These are phyloP conservation scores for Cystobasidium tubakii DNA, from an alignment of 768 basidiomycete genomes.

Conservation along the genomic window DNA sequence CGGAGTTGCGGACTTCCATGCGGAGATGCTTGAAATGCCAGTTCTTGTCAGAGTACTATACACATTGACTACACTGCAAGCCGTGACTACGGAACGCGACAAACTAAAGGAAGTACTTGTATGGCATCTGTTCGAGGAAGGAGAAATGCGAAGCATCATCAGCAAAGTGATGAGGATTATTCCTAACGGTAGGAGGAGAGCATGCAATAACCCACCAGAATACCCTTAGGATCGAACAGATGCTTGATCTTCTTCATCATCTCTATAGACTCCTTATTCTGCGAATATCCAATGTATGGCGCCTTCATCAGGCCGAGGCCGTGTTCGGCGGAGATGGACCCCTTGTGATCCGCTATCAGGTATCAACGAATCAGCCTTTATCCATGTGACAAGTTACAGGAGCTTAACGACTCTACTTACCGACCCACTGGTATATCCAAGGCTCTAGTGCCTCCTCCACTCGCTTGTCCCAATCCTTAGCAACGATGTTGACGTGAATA, in stretches of 20 bases:
- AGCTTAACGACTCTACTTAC: background rate
- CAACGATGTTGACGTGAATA: conserved; percentile 84
- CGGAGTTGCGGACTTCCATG: too few species aligned
- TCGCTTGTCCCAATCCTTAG: conserved; percentile 71
- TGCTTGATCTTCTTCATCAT: conserved; percentile 85
- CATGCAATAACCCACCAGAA: conserved; percentile 55
- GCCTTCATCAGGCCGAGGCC: conserved; percentile 96
- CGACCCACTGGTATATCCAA: conserved; percentile 68
- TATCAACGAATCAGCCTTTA: background rate
- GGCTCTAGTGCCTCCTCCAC: conserved; percentile 85
- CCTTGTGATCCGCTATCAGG: conserved; percentile 55
- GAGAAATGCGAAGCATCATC: background rate
- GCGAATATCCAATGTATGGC: conserved; percentile 79
- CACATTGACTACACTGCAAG: background rate
- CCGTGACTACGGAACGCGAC: background rate
- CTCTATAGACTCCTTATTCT: conserved; percentile 68
- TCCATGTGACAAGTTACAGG: too few species aligned
- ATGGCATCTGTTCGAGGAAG: conserved; percentile 22
- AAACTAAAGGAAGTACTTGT: conserved; percentile 31
- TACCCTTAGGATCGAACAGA: conserved; percentile 79
- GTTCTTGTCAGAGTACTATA: too few species aligned
- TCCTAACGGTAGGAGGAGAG: background rate
- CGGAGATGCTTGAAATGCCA: too few species aligned
- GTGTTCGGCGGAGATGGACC: conserved; percentile 94
- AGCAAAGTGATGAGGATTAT: background rate